Evolutionary conservation across 768 basidiomycete genomes (phyloP).

Genomic region (Neoboletus magnificus): DNA sequence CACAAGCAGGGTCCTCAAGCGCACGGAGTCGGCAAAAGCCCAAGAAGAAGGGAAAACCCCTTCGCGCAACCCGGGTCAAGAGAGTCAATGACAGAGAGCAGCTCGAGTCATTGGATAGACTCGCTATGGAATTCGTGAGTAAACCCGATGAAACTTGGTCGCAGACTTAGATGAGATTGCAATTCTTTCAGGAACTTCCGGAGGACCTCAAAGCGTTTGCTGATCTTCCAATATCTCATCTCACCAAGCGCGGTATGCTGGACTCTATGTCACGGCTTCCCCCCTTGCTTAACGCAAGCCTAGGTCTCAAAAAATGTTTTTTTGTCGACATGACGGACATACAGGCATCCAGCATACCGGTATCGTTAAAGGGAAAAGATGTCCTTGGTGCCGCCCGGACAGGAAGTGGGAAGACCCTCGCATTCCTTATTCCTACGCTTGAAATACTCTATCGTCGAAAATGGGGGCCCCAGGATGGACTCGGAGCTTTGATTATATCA

Average conservation of each 20-base stretch:
- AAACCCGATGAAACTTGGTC: background rate
- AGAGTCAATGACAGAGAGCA: conserved; percentile 47
- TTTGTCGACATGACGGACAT: conserved; percentile 88
- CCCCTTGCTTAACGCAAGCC: conserved; percentile 1
- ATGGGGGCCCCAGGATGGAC: conserved; percentile 71
- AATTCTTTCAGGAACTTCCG: conserved; percentile 44
- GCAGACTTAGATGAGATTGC: conserved; percentile 9
- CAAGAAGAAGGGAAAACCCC: conserved; percentile 13
- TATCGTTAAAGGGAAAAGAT: conserved; percentile 59
- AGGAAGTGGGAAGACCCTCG: conserved; percentile 73
- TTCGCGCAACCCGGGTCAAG: conserved; percentile 34
- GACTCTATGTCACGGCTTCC: background rate
- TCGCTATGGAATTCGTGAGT: conserved; percentile 51
- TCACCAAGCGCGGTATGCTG: conserved; percentile 64
- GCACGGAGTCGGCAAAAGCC: conserved; percentile 6
- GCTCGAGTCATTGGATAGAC: conserved; percentile 47
- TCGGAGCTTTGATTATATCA: conserved; percentile 89
- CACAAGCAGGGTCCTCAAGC: conserved; percentile 19
- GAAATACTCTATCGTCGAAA: conserved; percentile 61
- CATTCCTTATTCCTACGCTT: conserved; percentile 65
- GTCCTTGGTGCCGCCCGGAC: conserved; percentile 68
- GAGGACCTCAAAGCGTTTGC: conserved; percentile 53
- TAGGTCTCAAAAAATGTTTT: conserved; percentile 83
- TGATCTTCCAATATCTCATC: conserved; percentile 74
- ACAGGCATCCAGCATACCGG: conserved; percentile 57